phyloP scores from a whole-genome alignment of 1,139 yeast species.

The Pichia sp. region DNA sequence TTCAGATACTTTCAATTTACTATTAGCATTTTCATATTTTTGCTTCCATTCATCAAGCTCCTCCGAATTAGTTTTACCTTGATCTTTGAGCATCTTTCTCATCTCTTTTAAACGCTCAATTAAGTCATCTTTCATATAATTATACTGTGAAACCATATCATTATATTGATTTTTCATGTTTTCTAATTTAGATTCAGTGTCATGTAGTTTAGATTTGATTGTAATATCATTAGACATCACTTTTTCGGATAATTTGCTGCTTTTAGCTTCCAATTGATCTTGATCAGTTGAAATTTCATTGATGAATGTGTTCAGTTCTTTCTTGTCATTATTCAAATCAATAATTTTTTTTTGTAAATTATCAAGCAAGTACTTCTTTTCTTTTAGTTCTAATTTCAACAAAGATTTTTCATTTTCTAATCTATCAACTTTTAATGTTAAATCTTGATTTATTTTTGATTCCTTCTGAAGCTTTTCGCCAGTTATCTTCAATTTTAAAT shows the following conservation, averaged over 20 bases:
- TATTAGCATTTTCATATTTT: conserved; percentile 14
- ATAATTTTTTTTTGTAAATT: conserved; percentile 13
- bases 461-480: neutral
- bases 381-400: conserved; percentile 3
- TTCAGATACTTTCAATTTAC: conserved; percentile 15
- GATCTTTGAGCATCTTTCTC: conserved; percentile 17
- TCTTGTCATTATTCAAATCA: conserved; percentile 7
- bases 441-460: conserved; percentile 1
- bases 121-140: conserved; percentile 29
- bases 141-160: conserved; percentile 23
- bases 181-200: conserved; percentile 4
- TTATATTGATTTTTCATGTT: conserved; percentile 13
- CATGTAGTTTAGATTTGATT: neutral
- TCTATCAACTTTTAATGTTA: conserved; percentile 10
- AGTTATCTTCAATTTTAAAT: conserved; percentile 1
- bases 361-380: too few species aligned
- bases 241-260: conserved; percentile 1
- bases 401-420: conserved; percentile 11
- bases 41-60: conserved; percentile 17
- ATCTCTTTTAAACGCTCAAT: conserved; percentile 22
- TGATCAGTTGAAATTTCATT: conserved; percentile 2
- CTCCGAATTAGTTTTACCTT: conserved; percentile 16
- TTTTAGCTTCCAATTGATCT: conserved; percentile 5
- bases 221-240: conserved; percentile 1
- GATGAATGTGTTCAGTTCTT: neutral